Conservation (phyloP, 1,284 basidiomycete species). For the Cutaneotrichosporon sp. region DNA sequence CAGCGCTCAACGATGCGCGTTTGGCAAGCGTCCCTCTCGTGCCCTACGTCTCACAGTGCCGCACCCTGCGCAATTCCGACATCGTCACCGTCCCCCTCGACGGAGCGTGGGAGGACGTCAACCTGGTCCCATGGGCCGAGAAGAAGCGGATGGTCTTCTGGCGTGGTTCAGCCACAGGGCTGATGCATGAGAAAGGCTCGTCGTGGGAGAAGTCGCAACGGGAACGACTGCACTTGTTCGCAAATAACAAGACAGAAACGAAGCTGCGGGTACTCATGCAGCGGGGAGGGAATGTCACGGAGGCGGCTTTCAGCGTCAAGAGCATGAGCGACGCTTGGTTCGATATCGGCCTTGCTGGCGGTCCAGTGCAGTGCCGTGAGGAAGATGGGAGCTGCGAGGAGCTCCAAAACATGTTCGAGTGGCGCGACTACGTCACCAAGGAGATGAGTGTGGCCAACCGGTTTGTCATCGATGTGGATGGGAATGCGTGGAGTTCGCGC, state of each 20-base stretch:
- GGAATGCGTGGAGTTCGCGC: conserved; percentile 50
- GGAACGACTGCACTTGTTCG: conserved; percentile 44
- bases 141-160: conserved; percentile 31
- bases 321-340: conserved; percentile 32
- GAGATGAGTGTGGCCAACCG: conserved; percentile 28
- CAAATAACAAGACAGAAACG: conserved; percentile 25
- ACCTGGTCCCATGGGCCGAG: conserved; percentile 37
- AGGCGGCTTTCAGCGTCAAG: conserved; percentile 19
- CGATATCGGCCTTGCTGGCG: conserved; percentile 38
- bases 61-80: conserved; percentile 27
- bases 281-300: conserved; percentile 7
- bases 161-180: conserved; percentile 50
- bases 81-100: conserved; percentile 37
- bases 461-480: conserved; percentile 51
- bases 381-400: conserved; percentile 47
- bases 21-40: conserved; percentile 12
- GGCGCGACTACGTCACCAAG: conserved; percentile 29
- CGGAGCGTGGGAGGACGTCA: conserved; percentile 21
- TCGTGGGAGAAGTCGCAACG: conserved; percentile 47
- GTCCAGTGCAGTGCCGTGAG: conserved; percentile 39
- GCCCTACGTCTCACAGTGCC: conserved; percentile 24
- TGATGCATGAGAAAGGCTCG: conserved; percentile 38
- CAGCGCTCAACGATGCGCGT: conserved; percentile 9
- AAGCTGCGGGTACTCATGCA: conserved; percentile 18
- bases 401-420: conserved; percentile 37